These are phyloP conservation scores for Phylloporus sp. DNA, from an alignment of 768 basidiomycete species.

Conservation along the genomic window DNA sequence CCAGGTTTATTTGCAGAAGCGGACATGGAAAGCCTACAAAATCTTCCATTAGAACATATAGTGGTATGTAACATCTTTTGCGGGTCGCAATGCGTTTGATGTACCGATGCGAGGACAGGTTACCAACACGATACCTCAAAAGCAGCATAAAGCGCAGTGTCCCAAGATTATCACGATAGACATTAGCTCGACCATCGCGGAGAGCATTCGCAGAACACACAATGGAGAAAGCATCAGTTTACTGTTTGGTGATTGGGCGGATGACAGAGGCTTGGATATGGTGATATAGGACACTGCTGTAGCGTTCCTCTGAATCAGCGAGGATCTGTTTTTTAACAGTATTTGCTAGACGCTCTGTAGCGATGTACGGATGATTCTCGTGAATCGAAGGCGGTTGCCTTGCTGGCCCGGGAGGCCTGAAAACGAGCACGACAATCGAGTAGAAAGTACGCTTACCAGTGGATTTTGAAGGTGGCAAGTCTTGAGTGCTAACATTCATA, in stretches of 20 bases:
- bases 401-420: no score
- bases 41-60: slow-evolving; percentile 75
- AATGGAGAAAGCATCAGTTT: slow-evolving; percentile 91
- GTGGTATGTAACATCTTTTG: slow-evolving; percentile 54
- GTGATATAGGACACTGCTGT: slow-evolving; percentile 14
- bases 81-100: background rate
- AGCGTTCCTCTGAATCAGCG: no score
- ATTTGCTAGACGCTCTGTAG: no score
- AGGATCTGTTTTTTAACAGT: no score
- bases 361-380: background rate
- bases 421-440: no score
- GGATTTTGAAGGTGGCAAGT: no score
- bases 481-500: no score
- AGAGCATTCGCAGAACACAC: slow-evolving; percentile 92
- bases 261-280: slow-evolving; percentile 33
- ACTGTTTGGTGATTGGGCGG: slow-evolving; percentile 80
- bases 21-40: slow-evolving; percentile 60
- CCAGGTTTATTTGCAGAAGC: slow-evolving; percentile 77
- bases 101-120: slow-evolving; percentile 46
- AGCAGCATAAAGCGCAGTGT: slow-evolving; percentile 52
- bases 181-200: slow-evolving; percentile 86
- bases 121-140: slow-evolving; percentile 93
- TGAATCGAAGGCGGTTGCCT: no score
- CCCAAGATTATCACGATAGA: slow-evolving; percentile 86
- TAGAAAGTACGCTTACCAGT: no score